Base-by-base conservation (phyloP, 2,329 filamentous ascomycete genomes). In the Alternaria sp. region DNA sequence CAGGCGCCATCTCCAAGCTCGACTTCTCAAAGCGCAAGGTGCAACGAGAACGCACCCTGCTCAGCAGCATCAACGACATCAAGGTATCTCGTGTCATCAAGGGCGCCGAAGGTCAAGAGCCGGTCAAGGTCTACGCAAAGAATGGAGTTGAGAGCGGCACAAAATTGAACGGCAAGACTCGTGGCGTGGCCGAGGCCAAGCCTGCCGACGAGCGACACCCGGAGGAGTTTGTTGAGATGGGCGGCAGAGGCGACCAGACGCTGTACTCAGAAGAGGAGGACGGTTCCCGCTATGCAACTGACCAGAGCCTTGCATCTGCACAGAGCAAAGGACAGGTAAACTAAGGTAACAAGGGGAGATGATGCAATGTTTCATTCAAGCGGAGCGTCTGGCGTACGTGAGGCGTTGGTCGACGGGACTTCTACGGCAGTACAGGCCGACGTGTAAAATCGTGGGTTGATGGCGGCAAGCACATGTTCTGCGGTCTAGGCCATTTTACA, bases 21-120 rank as follows among this genome's bases (percentile, higher is more conserved):
- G 92, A 95, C 67, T 93, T 99, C 74, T 88, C 90, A 26, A 90
- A 90, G 68, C 88, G 94, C 64, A 95, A 93, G 63, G 80, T 92
- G 0, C 82, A 85, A 26, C 88, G 95, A 13, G 91, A 98, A 79
- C 88, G 95, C 46, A 99, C 95, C 0, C 80, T 98, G 53, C 84
- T 99, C 36, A 90, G 90, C 68, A 88, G 85, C 48, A 86, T 96
- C 77, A 96, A 97, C 77, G 86, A 92, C 49, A 86, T 95, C 72
- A 80, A 85, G 72, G 79, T 89, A 63, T 82, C 83, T 59, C 80
- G 85, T 59, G 82, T 90, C 17, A 84, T 89, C 5, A 80, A 85
- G 21, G 81, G 83, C 23, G 79, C 84, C 46, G 77, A 80, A 33
- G 80, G 85, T 46, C 83, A 86, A 57, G 80, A 71, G 17, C 50